Percentiles rank a stretch among this genome's conserved stretches.
phyloP scores from a whole-genome alignment of 306 rosid species.

The Spatholobus suberectus region DNA sequence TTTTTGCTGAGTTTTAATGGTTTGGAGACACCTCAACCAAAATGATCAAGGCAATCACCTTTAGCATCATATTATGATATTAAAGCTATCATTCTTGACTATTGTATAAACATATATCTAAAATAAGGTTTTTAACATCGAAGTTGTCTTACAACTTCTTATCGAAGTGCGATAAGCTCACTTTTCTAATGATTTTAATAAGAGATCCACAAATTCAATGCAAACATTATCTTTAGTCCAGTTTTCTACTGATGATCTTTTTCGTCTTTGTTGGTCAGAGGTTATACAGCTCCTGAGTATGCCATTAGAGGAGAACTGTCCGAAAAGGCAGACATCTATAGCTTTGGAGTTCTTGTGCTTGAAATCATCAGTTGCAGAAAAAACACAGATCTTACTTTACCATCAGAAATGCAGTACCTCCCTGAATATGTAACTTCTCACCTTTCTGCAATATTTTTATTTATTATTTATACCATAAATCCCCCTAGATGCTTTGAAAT shows the following conservation, averaged over 20 bases:
- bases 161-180: background rate
- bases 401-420: constrained; percentile 84
- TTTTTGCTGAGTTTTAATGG: no score
- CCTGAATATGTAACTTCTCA: constrained; percentile 74
- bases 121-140: no score
- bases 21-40: no score
- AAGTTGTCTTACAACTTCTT: background rate
- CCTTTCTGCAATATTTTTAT: background rate
- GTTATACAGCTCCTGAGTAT: constrained; percentile 94
- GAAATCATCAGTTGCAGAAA: constrained; percentile 80
- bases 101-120: no score
- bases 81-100: background rate
- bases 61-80: background rate
- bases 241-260: background rate
- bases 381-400: constrained; percentile 79
- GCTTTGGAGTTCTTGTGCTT: constrained; percentile 93
- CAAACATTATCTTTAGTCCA: background rate
- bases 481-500: background rate
- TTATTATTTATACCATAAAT: background rate
- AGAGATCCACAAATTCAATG: constrained; percentile 13
- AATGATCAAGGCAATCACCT: no score
- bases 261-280: constrained; percentile 53
- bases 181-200: background rate
- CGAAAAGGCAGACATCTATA: constrained; percentile 89
- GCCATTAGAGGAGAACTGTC: constrained; percentile 91